Base-by-base conservation (phyloP, 2,329 filamentous ascomycete species). In the Venturia nashicola region DNA sequence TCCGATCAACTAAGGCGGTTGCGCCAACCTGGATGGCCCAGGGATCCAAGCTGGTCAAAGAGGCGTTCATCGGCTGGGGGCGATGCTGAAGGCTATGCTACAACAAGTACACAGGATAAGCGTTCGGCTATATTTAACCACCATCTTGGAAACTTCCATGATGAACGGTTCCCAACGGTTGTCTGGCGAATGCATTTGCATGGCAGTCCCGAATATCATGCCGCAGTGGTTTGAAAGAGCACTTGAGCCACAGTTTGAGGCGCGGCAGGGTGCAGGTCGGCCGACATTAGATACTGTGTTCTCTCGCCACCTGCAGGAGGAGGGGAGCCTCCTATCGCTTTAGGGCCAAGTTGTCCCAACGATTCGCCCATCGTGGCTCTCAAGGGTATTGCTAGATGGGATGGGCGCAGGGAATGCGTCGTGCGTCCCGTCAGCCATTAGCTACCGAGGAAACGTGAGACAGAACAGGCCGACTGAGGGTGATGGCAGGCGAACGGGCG, bases 31-130 rank as follows among this genome's bases (percentile, higher is more conserved):
- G 40, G 20, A 11, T 9, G n/a, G 18, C 43, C 43, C 43, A 18
- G 6, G 43, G 27, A 27, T 27, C 27, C 2, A 46, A 46, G 43
- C 43, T 54, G 11, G 8, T 32, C 48, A 54, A 54, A 54, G 48
- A 54, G 32, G 27, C 51, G 51, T 57, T 36, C 14, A 36, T 57
- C 51, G 51, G 18, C 14, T 12, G 32, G 16, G 27, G 51, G 51
- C 51, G 51, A 36, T 57, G 51, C 51, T 57, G 51, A 36, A 57
- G 51, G 51, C 51, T 57, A 57, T 36, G 51, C 51, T 32, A 36
- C 51, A 57, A 36, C 51, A 16, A 36, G 27, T 36, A 14, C 27
- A 36, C 12, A 27, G 27, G 27, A 27, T 27, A 27, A 27, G 27
- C 51, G 12, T 36, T 34, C 8, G 6, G 3, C 48, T 54, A 54